Percentiles rank a stretch among this genome's conserved stretches.
Evolutionary conservation across 1,284 basidiomycete species (phyloP).

Genomic region (Heterobasidion annosum): DNA sequence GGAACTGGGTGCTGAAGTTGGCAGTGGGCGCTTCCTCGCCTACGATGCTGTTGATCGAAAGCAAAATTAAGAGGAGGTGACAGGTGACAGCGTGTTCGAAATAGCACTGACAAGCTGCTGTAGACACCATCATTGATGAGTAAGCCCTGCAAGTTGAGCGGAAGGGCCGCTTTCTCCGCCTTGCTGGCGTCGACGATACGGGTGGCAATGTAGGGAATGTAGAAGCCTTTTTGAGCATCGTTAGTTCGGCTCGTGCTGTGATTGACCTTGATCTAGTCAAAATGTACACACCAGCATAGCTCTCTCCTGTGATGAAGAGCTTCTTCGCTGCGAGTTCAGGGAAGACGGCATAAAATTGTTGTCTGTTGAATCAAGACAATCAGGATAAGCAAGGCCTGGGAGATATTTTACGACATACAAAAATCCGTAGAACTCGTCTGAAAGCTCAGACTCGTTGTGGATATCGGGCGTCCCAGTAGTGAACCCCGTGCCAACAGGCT

Average conservation of each 20-base stretch:
- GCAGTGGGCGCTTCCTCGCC: background rate
- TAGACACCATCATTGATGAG: constrained; percentile 2
- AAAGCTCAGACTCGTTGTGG: background rate
- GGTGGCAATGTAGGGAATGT: background rate
- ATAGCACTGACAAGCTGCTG: background rate
- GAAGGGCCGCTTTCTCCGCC: background rate
- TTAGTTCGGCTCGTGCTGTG: background rate
- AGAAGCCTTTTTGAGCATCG: background rate
- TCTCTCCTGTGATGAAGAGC: constrained; percentile 1
- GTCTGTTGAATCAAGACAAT: background rate
- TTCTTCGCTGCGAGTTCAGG: background rate
- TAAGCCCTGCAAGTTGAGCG: background rate
- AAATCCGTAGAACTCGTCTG: constrained; percentile 1
- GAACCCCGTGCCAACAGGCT: constrained; percentile 1
- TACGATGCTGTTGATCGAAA: background rate
- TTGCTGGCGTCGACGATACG: background rate
- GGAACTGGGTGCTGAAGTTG: background rate
- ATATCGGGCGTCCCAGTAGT: background rate
- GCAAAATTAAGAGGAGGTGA: too few relatives aligned
- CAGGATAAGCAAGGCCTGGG: background rate
- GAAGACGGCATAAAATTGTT: background rate
- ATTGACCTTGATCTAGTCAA: background rate
- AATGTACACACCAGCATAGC: background rate
- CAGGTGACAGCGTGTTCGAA: too few relatives aligned
- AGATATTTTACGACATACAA: background rate